Evolutionary conservation across 257 asterid genomes (phyloP), one percentile per base, ranked within the genome.

Genomic region (Galeopsis tetrahit): DNA sequence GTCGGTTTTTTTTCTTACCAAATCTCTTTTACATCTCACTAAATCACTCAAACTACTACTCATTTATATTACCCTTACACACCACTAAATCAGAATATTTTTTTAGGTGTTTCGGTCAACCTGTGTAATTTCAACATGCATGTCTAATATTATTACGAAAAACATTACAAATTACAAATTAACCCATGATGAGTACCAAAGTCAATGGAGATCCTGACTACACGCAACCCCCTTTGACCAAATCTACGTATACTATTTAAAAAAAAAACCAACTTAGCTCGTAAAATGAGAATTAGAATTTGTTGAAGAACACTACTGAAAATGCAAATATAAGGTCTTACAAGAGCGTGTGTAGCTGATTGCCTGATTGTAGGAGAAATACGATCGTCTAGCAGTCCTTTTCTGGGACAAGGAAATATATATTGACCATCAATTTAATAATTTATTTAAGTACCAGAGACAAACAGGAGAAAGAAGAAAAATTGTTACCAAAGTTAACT

Each of bases 401-500:
- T 57, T 9, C 39, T 57, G 63, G 63, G 38, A 31, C 42, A 32
- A 8, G 36, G 62, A 59, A 33, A 34, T 33, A 59, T 59, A 33
- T 4, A 59, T 62, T 42, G 44, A 11, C 14, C 32, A 33, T 46
- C 43, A 31, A 31, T 11, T 66, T 11, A 59, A 69, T 4, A 15
- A 48, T 21, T 17, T 35, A 15, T 38, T 11, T 2, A 55, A 2
- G 39, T 32, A 52, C 31, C 10, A 28, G 17, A 58, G 15, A 59
- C 38, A 1, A 72, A 31, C 72, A 7, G 21, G 7, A 14, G 2
- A 28, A 68, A 40, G 55, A 59, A 8, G 39, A 38, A 40, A 65
- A 40, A 13, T 11, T 49, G 28, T 32, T 58, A 68, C 79, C 79
- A 72, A 72, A 31, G 69, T 15, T 11, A 56, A 56, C 57, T 48